phyloP scores from a whole-genome alignment of 2,329 filamentous ascomycete genomes.

The Raffaelea albimanens region DNA sequence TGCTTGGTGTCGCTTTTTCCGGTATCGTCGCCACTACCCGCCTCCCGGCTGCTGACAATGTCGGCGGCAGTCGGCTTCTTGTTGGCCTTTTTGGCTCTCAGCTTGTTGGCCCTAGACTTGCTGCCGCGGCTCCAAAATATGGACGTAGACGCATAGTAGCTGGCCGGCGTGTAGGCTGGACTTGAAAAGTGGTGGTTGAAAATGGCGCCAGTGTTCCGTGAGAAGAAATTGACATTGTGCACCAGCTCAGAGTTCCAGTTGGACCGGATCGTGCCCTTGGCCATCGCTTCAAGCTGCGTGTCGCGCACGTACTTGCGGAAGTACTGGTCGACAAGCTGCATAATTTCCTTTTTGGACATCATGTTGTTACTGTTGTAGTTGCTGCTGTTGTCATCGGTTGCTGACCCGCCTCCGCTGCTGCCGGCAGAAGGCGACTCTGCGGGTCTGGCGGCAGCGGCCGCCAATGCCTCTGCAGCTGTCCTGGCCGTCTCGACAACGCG shows the following conservation, averaged over 20 bases:
- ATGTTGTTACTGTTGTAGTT: too few relatives aligned
- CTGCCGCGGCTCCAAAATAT: background rate
- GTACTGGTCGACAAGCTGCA: slow-evolving; percentile 27
- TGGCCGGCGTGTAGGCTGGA: slow-evolving; percentile 31
- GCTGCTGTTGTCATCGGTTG: slow-evolving; percentile 9
- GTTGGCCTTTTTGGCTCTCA: too few relatives aligned
- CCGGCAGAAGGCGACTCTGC: background rate
- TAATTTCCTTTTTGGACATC: slow-evolving; percentile 32
- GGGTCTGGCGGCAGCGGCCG: background rate
- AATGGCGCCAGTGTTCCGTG: slow-evolving; percentile 52
- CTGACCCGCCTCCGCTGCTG: slow-evolving; percentile 13
- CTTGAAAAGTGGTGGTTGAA: slow-evolving; percentile 55
- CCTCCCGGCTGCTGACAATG: background rate
- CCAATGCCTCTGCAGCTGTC: slow-evolving; percentile 2
- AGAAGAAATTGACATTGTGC: slow-evolving; percentile 65
- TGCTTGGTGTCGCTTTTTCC: slow-evolving; percentile 1
- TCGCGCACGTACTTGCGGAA: slow-evolving; percentile 34
- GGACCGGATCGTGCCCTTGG: slow-evolving; percentile 34
- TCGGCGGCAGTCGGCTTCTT: background rate
- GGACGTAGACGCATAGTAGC: background rate
- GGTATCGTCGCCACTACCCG: background rate
- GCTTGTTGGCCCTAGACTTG: background rate
- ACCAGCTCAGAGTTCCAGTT: slow-evolving; percentile 34
- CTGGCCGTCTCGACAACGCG: slow-evolving; percentile 13
- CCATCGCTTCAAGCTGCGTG: slow-evolving; percentile 36